Conservation (phyloP, 2,329 filamentous ascomycete species). For the Penicillium sp. region DNA sequence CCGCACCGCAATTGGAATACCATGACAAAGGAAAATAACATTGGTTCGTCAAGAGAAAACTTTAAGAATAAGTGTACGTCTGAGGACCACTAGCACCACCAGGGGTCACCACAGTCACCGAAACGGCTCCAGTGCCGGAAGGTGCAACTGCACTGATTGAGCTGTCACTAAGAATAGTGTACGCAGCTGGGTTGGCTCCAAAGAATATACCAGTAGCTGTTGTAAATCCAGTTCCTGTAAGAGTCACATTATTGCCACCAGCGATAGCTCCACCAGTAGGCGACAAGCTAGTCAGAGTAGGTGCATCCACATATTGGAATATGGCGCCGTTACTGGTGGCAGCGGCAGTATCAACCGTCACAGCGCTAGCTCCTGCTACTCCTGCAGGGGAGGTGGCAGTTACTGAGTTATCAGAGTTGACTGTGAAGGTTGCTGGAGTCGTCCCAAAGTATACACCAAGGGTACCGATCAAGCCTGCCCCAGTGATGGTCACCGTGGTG, state of each 20-base stretch:
- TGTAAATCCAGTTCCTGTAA: not conserved
- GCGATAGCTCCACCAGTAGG: not conserved
- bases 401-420: not conserved
- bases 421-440: no score
- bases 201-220: not conserved
- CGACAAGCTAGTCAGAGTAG: not conserved
- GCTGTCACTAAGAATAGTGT: conserved; percentile 1
- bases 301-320: not conserved
- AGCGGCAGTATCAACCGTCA: not conserved
- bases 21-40: no score
- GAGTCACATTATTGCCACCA: conserved; percentile 2
- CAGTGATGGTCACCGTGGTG: no score
- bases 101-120: conserved; percentile 1
- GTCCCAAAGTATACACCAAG: no score
- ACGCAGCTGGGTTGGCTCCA: not conserved
- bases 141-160: conserved; percentile 2
- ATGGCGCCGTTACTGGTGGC: conserved; percentile 3
- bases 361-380: not conserved
- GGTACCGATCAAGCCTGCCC: no score
- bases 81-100: conserved; percentile 3
- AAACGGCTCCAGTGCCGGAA: not conserved
- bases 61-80: conserved; percentile 1
- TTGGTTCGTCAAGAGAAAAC: no score
- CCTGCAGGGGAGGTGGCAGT: not conserved
- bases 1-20: no score